Percentiles rank a stretch among this genome's conserved stretches.
phyloP scores from a whole-genome alignment of 1,284 basidiomycete genomes.

The Lentinula novae-zelandiae region DNA sequence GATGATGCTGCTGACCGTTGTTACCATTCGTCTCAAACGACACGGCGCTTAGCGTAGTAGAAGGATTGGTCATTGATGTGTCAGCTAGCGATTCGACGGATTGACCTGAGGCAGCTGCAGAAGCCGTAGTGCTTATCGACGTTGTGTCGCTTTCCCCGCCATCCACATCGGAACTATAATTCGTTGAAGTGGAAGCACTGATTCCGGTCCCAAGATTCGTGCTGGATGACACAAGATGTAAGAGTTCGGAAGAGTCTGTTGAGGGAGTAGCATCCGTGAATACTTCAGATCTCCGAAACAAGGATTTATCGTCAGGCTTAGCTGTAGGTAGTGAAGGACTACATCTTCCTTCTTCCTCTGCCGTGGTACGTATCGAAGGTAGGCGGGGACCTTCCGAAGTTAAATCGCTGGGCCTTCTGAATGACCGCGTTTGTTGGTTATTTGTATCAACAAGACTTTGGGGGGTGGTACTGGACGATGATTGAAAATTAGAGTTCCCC shows the following conservation, averaged over 20 bases:
- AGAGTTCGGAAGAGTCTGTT: conserved; percentile 8
- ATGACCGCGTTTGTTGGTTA: background rate
- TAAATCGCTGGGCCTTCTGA: background rate
- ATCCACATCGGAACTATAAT: conserved; percentile 31
- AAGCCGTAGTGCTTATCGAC: conserved; percentile 23
- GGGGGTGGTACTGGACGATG: background rate
- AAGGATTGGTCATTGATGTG: conserved; percentile 1
- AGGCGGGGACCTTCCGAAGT: conserved; percentile 31
- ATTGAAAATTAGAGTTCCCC: background rate
- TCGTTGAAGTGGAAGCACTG: background rate
- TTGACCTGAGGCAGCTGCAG: conserved; percentile 30
- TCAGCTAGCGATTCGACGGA: conserved; percentile 27
- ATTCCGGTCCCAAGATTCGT: background rate
- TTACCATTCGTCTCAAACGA: background rate
- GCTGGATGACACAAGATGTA: conserved; percentile 18
- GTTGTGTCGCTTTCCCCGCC: conserved; percentile 36
- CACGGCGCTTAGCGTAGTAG: background rate
- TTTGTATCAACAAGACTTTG: background rate
- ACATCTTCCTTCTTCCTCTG: conserved; percentile 32
- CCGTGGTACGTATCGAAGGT: conserved; percentile 49
- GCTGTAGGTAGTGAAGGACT: conserved; percentile 24
- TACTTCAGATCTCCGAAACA: background rate
- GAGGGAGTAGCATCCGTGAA: background rate
- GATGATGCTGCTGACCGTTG: background rate
- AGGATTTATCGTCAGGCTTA: background rate